Evolutionary conservation across 2,329 filamentous ascomycete genomes (phyloP).

Genomic region (Xylaria sp.): DNA sequence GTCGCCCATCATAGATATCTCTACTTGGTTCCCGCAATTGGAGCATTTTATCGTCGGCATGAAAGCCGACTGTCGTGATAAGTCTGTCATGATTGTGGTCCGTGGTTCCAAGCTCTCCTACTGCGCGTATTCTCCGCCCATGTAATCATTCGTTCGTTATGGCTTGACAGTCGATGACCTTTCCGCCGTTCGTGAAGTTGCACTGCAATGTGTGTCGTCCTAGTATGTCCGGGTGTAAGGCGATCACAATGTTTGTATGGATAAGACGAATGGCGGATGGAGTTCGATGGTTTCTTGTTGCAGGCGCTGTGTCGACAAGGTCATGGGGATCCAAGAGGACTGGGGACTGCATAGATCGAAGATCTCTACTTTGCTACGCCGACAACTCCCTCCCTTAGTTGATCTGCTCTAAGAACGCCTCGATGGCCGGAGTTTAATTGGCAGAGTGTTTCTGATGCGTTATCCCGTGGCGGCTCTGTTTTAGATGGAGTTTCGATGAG

Average conservation of each 20-base stretch:
- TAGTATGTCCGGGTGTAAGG: conserved; percentile 11
- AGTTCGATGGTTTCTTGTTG: neutral
- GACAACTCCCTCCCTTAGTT: conserved; percentile 16
- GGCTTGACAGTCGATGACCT: conserved; percentile 15
- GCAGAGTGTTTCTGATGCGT: conserved; percentile 17
- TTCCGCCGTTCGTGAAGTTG: conserved; percentile 28
- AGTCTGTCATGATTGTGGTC: conserved; percentile 50
- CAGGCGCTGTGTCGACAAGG: conserved; percentile 3
- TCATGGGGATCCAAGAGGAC: conserved; percentile 7
- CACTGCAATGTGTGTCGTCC: conserved; percentile 13
- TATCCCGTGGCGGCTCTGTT: conserved; percentile 1
- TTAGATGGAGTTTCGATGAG: conserved; percentile 18
- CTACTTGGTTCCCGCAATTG: conserved; percentile 75
- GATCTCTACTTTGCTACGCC: conserved; percentile 18
- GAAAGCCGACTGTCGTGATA: conserved; percentile 68
- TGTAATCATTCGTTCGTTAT: conserved; percentile 27
- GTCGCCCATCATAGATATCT: conserved; percentile 85
- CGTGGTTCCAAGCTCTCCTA: conserved; percentile 8
- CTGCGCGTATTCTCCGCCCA: conserved; percentile 22
- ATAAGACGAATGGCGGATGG: neutral
- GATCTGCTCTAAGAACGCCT: conserved; percentile 18
- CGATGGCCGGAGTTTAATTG: conserved; percentile 20
- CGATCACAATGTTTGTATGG: neutral
- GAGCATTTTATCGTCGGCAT: conserved; percentile 90
- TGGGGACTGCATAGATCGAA: conserved; percentile 16